Evolutionary conservation across 1,284 basidiomycete species (phyloP).

Genomic region (Amylostereum chailletii): DNA sequence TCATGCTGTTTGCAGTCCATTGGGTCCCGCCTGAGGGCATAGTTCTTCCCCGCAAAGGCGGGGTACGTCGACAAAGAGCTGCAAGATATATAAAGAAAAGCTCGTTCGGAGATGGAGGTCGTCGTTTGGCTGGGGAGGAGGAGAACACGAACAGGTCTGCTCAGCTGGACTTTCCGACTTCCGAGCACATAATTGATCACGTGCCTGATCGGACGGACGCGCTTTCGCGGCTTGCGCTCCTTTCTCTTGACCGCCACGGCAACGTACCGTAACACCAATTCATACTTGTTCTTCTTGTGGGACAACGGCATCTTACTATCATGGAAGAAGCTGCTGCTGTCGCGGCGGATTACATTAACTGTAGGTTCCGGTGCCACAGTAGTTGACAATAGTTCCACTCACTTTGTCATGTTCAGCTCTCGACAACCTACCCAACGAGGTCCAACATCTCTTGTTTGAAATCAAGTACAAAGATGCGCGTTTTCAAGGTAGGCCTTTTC

Average conservation of each 20-base stretch:
- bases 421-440: slow-evolving; percentile 70
- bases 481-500: slow-evolving; percentile 35
- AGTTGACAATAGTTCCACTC: not conserved
- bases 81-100: not conserved
- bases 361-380: slow-evolving; percentile 31
- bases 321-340: slow-evolving; percentile 64
- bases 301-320: slow-evolving; percentile 11
- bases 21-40: slow-evolving; percentile 48
- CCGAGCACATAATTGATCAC: no score
- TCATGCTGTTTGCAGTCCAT: slow-evolving; percentile 73
- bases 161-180: no score
- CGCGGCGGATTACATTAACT: slow-evolving; percentile 62
- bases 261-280: no score
- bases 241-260: no score
- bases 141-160: not conserved
- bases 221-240: no score
- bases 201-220: no score
- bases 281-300: no score
- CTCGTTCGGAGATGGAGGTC: not conserved
- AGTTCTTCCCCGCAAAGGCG: slow-evolving; percentile 53
- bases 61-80: slow-evolving; percentile 22
- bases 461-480: slow-evolving; percentile 52
- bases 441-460: slow-evolving; percentile 63
- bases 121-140: not conserved
- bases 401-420: slow-evolving; percentile 36